Evolutionary conservation across 441 rosid species (phyloP).

Genomic region (Pelargonium cotyledonis): DNA sequence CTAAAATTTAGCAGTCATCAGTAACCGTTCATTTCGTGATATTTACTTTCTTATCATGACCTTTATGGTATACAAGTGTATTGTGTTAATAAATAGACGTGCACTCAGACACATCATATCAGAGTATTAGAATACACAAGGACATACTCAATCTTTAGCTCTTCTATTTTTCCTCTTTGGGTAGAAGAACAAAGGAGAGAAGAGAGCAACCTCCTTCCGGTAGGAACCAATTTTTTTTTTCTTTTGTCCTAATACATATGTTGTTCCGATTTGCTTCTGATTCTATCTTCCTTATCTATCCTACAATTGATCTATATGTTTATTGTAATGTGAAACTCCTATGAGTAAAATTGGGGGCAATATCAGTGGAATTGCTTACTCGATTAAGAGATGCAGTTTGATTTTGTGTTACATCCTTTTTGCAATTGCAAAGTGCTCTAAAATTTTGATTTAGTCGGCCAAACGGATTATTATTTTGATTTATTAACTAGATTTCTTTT

Average conservation of each 20-base stretch:
- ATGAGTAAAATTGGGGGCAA: not conserved
- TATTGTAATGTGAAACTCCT: not conserved
- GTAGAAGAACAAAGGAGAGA: not conserved
- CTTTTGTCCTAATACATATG: not conserved
- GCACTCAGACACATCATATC: not conserved
- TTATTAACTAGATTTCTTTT: not conserved
- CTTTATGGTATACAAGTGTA: not conserved
- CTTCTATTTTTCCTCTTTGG: not conserved
- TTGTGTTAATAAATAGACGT: not conserved
- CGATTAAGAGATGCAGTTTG: not conserved
- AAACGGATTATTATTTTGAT: not conserved
- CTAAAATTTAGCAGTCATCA: not conserved
- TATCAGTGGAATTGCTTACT: not conserved
- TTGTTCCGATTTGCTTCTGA: not conserved
- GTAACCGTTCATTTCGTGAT: not conserved
- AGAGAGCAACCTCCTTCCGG: conserved; percentile 1
- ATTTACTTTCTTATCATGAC: not conserved
- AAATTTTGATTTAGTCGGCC: not conserved
- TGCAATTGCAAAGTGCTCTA: not conserved
- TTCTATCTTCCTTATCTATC: not conserved
- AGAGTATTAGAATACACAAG: not conserved
- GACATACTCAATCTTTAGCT: not conserved
- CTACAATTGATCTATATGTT: not conserved
- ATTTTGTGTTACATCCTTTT: not conserved
- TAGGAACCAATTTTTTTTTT: not conserved